These are phyloP conservation scores for Aspergillus bridgeri DNA, from an alignment of 495 filamentous ascomycete species.

Conservation along the genomic window DNA sequence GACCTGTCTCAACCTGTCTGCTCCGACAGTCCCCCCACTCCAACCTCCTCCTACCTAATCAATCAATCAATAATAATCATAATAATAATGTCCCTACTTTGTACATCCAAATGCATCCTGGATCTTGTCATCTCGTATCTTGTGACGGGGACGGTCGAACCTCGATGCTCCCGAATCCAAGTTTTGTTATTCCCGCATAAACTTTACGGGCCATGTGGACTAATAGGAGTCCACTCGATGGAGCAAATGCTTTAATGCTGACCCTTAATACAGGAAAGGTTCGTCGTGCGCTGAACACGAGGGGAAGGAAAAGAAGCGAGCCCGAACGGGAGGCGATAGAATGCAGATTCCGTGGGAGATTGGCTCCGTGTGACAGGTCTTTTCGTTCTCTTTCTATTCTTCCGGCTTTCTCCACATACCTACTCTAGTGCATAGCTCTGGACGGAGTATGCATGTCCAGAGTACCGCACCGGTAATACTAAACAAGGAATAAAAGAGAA, in stretches of 20 bases:
- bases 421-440: too few species aligned
- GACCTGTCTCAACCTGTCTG: too few species aligned
- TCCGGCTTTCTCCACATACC: background rate
- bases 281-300: slow-evolving; percentile 4
- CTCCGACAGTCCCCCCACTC: too few species aligned
- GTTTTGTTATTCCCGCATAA: background rate
- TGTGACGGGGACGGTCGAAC: too few species aligned
- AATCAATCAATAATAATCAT: too few species aligned
- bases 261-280: background rate
- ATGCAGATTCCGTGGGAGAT: background rate
- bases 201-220: background rate
- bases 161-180: background rate
- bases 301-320: background rate
- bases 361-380: background rate
- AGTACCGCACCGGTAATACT: too few species aligned
- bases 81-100: too few species aligned
- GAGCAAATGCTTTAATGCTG: background rate
- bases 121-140: too few species aligned
- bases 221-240: background rate
- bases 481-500: too few species aligned
- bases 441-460: too few species aligned
- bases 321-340: background rate
- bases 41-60: too few species aligned
- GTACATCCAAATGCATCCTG: too few species aligned
- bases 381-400: background rate